Base-by-base conservation (phyloP, 352 stramenopile genomes). In the Phytophthora aleatoria region DNA sequence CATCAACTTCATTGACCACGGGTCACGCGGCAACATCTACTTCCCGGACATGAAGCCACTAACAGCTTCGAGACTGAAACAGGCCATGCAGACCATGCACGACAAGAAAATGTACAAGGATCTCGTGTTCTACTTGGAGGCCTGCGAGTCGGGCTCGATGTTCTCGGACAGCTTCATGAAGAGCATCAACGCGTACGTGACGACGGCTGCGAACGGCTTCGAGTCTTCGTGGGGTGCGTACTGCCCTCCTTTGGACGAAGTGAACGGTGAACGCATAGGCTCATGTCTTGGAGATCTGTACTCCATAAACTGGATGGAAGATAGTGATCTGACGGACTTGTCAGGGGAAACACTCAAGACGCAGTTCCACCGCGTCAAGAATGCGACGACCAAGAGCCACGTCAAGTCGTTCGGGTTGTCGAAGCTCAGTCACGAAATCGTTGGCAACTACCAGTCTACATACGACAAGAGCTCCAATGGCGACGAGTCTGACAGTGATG, bases 1-100 rank as follows among this genome's bases (percentile, higher is more conserved):
- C 64, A 68, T 98, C 51, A 97, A 97, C 64, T 97, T 97, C 73
- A 81, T 97, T 35, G 91, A 98, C 64, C 93, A 98, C 57, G 93
- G 93, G 47, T 91, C 85, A 3, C 71, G 83, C 3, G 89, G 90
- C 7, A 84, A 96, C 42, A 61, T 98, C 0, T 82, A 89, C 58
- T 97, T 97, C 65, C 89, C 90, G 0, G 45, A 82, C 28, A 87
- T 81, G 45, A 73, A 96, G 53, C 71, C 84, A 27, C 69, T 98
- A 13, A 79, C 81, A n/a, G 79, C 88, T 26, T 69, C 79, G 24
- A 76, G 82, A 12, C 77, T 97, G 13, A 81, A 87, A 15, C 39
- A 69, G 13, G 79, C 90, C 16, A 77, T 98, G 28, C 59, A 79
- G 49, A 75, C 61, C 3, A 98, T 98, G 93, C 71, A 92, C 64